Conservation (phyloP, 2,329 filamentous ascomycete genomes). For the Clonostachys chloroleuca region DNA sequence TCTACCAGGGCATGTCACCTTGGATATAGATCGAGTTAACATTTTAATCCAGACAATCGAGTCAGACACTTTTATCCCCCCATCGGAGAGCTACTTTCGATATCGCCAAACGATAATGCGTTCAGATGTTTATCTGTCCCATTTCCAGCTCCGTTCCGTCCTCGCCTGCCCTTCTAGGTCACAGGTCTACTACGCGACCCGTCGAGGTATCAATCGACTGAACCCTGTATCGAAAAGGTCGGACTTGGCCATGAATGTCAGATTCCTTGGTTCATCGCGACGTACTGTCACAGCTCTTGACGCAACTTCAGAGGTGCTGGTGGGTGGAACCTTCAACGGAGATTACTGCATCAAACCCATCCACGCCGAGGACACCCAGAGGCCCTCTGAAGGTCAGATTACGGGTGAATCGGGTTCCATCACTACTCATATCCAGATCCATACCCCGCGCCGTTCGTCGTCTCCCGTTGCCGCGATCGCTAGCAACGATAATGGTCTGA, state of each 20-base stretch:
- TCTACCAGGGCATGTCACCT: too few relatives aligned
- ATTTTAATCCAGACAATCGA: too few relatives aligned
- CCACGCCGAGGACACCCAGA: conserved; percentile 27
- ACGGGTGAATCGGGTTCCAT: conserved; percentile 49
- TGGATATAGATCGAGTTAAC: too few relatives aligned
- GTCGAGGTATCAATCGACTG: conserved; percentile 42
- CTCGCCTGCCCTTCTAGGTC: conserved; percentile 52
- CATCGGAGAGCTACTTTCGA: conserved; percentile 47
- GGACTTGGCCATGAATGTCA: conserved; percentile 18
- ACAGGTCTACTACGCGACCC: conserved; percentile 52
- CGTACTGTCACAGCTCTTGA: conserved; percentile 45
- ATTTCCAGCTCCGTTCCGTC: conserved; percentile 63
- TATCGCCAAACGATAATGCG: conserved; percentile 54
- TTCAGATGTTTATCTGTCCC: conserved; percentile 49
- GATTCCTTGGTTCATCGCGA: conserved; percentile 11
- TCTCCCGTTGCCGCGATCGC: conserved; percentile 54
- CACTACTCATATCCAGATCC: conserved; percentile 60
- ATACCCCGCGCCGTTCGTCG: conserved; percentile 45
- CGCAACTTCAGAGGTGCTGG: conserved; percentile 47
- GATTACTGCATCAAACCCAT: conserved; percentile 47
- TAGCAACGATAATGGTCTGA: conserved; percentile 57
- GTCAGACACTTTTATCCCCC: conserved; percentile 19
- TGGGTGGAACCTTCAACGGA: conserved; percentile 55
- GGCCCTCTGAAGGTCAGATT: conserved; percentile 37
- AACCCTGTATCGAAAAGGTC: conserved; percentile 42